phyloP scores from a whole-genome alignment of 1,284 basidiomycete genomes.

The Pyrrhoderma lamaoense region DNA sequence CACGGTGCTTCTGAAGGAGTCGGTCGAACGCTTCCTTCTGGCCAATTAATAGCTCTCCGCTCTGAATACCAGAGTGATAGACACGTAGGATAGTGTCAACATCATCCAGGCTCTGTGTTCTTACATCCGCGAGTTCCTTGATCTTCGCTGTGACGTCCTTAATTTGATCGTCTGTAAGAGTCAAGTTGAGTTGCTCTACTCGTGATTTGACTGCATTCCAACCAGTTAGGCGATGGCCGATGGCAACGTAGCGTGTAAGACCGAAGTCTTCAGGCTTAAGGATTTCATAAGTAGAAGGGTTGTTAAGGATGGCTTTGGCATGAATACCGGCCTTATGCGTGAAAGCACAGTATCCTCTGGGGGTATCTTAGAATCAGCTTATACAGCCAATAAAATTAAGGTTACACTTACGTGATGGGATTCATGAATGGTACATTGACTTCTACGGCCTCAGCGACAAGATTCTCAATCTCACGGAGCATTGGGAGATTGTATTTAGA shows the following conservation, averaged over 20 bases:
- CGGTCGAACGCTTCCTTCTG: constrained; percentile 84
- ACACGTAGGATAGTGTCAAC: constrained; percentile 95
- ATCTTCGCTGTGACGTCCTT: constrained; percentile 99
- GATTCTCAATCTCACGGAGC: constrained; percentile 97
- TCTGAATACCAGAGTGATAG: constrained; percentile 86
- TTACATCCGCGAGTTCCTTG: constrained; percentile 98
- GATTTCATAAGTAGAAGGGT: constrained; percentile 98
- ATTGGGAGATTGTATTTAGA: constrained; percentile 97
- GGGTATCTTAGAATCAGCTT: not conserved
- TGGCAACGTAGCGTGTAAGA: constrained; percentile 95
- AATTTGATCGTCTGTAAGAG: constrained; percentile 79
- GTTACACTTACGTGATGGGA: constrained; percentile 64
- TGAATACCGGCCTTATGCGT: constrained; percentile 99
- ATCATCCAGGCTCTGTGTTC: constrained; percentile 98
- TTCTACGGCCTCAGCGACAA: constrained; percentile 98
- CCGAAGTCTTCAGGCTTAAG: constrained; percentile 98
- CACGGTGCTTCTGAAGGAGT: constrained; percentile 68
- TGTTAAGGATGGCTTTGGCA: constrained; percentile 99
- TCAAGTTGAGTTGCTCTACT: constrained; percentile 92
- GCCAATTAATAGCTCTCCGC: constrained; percentile 80
- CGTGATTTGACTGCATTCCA: constrained; percentile 99
- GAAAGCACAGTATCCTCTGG: constrained; percentile 95
- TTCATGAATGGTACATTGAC: constrained; percentile 98
- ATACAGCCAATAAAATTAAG: not conserved
- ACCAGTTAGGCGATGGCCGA: constrained; percentile 94